Evolutionary conservation across 108 stramenopile genomes (phyloP).

Genomic region (Skeletonema menzelii): DNA sequence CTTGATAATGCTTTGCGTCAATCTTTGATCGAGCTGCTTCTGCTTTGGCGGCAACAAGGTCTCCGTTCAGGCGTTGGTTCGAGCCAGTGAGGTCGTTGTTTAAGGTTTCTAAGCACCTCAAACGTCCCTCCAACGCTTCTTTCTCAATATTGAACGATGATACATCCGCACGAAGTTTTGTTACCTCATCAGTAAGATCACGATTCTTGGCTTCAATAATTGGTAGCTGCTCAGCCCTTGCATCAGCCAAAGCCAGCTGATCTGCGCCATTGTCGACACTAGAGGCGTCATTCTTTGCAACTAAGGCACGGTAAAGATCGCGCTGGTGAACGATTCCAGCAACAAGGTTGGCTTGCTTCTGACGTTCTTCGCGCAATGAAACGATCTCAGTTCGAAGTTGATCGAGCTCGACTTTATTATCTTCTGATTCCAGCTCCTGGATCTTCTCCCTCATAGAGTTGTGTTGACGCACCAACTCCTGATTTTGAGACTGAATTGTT

Average conservation of each 20-base stretch:
- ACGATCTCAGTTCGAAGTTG: slow-evolving; percentile 55
- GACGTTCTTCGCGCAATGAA: slow-evolving; percentile 64
- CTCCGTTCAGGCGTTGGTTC: slow-evolving; percentile 50
- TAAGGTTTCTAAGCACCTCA: slow-evolving; percentile 64
- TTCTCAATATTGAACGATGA: slow-evolving; percentile 49
- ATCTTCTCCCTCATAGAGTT: slow-evolving; percentile 53
- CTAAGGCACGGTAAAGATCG: slow-evolving; percentile 79
- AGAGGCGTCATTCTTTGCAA: slow-evolving; percentile 63
- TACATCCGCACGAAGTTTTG: slow-evolving; percentile 52
- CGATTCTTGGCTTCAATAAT: slow-evolving; percentile 53
- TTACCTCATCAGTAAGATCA: slow-evolving; percentile 53
- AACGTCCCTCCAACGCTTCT: slow-evolving; percentile 58
- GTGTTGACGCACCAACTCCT: slow-evolving; percentile 68
- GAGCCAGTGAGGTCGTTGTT: slow-evolving; percentile 59
- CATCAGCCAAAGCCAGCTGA: slow-evolving; percentile 49
- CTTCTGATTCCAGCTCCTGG: slow-evolving; percentile 57
- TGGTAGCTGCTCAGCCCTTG: slow-evolving; percentile 48
- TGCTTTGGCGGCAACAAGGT: slow-evolving; percentile 60
- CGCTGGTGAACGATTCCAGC: slow-evolving; percentile 84
- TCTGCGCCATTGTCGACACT: slow-evolving; percentile 25
- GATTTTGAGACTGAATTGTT: slow-evolving; percentile 78
- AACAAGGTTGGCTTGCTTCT: slow-evolving; percentile 72
- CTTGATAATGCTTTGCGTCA: slow-evolving; percentile 64
- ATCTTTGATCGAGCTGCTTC: slow-evolving; percentile 61
- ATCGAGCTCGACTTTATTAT: slow-evolving; percentile 56